Evolutionary conservation across 164 flowering plant genomes (phyloP).

Genomic region (Umbellularia californica): DNA sequence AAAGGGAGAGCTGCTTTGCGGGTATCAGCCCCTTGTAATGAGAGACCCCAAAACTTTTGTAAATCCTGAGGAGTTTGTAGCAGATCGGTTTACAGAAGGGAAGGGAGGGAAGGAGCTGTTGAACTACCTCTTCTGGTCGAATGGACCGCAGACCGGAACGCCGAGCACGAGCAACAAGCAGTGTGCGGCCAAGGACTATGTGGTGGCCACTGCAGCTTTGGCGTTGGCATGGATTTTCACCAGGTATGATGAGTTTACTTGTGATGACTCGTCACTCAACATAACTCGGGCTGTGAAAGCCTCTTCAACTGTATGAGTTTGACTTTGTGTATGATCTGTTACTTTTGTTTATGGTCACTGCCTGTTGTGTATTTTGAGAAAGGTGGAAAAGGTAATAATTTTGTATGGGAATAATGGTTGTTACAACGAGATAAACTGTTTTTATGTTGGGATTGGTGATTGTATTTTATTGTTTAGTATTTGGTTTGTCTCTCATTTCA

Average conservation of each 20-base stretch:
- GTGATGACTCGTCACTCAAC: not conserved
- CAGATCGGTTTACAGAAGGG: conserved; percentile 54
- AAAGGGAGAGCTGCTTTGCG: conserved; percentile 84
- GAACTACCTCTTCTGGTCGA: conserved; percentile 77
- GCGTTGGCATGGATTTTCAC: conserved; percentile 53
- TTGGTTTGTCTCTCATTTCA: too few species aligned
- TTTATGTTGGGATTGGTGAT: too few species aligned
- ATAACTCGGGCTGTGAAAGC: conserved; percentile 11
- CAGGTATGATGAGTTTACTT: conserved; percentile 54
- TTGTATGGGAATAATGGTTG: too few species aligned
- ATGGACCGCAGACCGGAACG: conserved; percentile 81
- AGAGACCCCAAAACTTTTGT: conserved; percentile 60
- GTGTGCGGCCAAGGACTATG: conserved; percentile 73
- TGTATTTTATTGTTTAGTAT: too few species aligned
- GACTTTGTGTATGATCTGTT: too few species aligned
- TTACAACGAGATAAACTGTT: too few species aligned
- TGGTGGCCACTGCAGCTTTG: conserved; percentile 52
- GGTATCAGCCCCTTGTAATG: conserved; percentile 72
- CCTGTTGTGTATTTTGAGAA: too few species aligned
- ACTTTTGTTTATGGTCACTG: too few species aligned
- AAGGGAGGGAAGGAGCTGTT: conserved; percentile 50
- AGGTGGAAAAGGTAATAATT: too few species aligned
- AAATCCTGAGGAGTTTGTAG: conserved; percentile 53
- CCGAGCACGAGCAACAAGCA: conserved; percentile 65
- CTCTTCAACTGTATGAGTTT: too few species aligned